Evolutionary conservation across 2,329 filamentous ascomycete species (phyloP), one percentile per base, ranked within the genome.

Genomic region (Colletotrichum spaethianum): DNA sequence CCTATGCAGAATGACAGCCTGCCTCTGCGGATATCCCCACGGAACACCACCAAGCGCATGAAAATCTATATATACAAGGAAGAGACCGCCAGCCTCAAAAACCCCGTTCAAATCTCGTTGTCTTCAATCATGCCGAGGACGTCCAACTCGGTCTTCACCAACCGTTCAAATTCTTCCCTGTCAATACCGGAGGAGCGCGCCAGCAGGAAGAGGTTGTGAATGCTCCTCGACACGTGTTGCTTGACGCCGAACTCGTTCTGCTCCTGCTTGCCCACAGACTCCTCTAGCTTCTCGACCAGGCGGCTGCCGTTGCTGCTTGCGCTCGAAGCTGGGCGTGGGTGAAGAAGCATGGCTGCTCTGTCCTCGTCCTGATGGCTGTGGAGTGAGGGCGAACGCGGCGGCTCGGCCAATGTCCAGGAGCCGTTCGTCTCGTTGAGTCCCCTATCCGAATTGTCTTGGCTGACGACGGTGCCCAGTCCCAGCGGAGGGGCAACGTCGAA

Each of bases 181-280:
- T 93, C 90, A 75, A 96, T 95, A 0, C 93, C 93, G 28, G 90
- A 90, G 1, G 91, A 88, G 52, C 88, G 89, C 31, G 93, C 91
- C 73, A 96, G 82, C 75, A 93, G 83, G 80, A 91, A 96, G 75
- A 96, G 81, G 80, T 92, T 95, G 84, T 94, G 93, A 67, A 96
- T 89, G 78, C 91, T 93, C 11, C 92, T 91, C 44, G 91, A 92
- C 55, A 96, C 91, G 81, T 96, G 93, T 81, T 95, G 92, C 81
- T 93, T 93, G 66, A 96, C 90, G 18, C 91, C 93, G 67, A 93
- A 89, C 81, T 95, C 93, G 67, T 86, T 90, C 76, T 91, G 89
- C 71, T 91, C 89, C 75, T 88, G 87, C 74, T 85, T 86, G 48
- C 84, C 86, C 2, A 88, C 89, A 20, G 83, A 84, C 60, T 87